phyloP scores from a whole-genome alignment of 768 basidiomycete genomes.

The Russula foetens region DNA sequence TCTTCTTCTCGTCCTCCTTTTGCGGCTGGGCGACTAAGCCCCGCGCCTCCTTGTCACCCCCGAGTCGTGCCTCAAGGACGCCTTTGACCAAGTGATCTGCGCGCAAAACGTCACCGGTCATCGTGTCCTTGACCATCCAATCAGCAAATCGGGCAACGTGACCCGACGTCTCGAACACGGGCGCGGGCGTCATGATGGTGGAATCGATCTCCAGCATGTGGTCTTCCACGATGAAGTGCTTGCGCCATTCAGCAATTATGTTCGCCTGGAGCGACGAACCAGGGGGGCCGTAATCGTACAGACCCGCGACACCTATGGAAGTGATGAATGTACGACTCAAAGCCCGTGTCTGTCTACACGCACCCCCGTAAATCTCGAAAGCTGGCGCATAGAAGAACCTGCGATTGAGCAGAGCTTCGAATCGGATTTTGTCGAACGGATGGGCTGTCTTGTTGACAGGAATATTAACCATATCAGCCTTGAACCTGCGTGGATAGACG shows the following conservation, averaged over 20 bases:
- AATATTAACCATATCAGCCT: conserved; percentile 23
- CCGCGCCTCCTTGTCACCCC: conserved; percentile 85
- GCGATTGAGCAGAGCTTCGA: conserved; percentile 81
- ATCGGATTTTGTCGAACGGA: conserved; percentile 74
- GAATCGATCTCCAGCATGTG: conserved; percentile 98
- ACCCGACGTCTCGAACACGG: conserved; percentile 94
- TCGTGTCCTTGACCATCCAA: conserved; percentile 97
- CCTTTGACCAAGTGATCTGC: conserved; percentile 94
- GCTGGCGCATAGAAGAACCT: conserved; percentile 98
- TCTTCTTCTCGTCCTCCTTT: conserved; percentile 52
- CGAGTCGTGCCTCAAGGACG: conserved; percentile 84
- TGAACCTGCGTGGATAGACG: conserved; percentile 2
- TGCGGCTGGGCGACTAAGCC: conserved; percentile 54
- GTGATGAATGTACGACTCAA: conserved; percentile 1
- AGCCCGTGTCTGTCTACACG: conserved; percentile 24
- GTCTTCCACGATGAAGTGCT: conserved; percentile 97
- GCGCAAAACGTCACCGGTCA: conserved; percentile 94
- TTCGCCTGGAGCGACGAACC: conserved; percentile 95
- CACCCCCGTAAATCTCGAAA: conserved; percentile 98
- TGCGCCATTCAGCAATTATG: conserved; percentile 93
- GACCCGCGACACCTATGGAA: conserved; percentile 78
- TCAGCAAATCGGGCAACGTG: conserved; percentile 98
- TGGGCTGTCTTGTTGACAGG: conserved; percentile 75
- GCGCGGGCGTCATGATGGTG: conserved; percentile 91
- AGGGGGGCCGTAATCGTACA: conserved; percentile 97